Conservation (phyloP, 2,329 filamentous ascomycete species). For the Monilinia fructicola region DNA sequence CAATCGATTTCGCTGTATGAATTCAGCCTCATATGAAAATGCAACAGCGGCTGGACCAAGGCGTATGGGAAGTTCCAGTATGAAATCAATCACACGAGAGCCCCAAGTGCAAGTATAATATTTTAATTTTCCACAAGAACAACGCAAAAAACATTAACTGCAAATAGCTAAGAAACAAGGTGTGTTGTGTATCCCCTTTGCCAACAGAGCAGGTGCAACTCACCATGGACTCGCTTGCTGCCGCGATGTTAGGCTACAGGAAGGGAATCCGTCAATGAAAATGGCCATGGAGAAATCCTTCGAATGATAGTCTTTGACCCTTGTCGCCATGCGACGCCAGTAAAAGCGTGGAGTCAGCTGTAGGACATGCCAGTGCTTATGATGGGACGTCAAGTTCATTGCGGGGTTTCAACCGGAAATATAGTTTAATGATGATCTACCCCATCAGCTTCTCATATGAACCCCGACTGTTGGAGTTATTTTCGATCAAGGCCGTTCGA, state of each 20-base stretch:
- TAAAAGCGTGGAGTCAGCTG: background rate
- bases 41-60: background rate
- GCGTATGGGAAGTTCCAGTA: background rate
- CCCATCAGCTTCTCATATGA: background rate
- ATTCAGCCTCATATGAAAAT: background rate
- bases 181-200: conserved; percentile 8
- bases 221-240: conserved; percentile 15
- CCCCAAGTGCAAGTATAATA: background rate
- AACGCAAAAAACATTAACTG: background rate
- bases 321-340: conserved; percentile 13
- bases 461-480: background rate
- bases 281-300: background rate
- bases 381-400: conserved; percentile 9
- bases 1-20: background rate
- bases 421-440: background rate
- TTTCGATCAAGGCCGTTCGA: background rate
- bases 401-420: background rate
- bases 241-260: conserved; percentile 5
- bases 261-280: background rate
- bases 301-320: background rate
- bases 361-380: conserved; percentile 7
- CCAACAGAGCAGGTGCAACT: conserved; percentile 5
- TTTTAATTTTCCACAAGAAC: background rate
- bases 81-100: background rate
- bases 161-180: background rate